phyloP scores from a whole-genome alignment of 1,139 yeast genomes.

The Blastobotrys capitulatus region DNA sequence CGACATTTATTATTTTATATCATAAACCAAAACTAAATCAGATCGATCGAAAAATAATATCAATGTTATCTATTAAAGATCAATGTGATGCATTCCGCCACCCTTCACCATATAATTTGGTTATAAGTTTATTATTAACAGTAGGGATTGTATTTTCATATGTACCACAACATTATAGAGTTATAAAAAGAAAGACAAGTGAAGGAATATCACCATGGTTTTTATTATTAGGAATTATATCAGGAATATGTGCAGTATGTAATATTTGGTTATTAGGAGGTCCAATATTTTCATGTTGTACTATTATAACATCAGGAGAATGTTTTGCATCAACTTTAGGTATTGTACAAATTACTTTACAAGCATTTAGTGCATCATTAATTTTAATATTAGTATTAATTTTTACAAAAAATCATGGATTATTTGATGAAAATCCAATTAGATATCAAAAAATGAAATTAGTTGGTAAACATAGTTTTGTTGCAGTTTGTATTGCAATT shows the following conservation, averaged over 20 bases:
- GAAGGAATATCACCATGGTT: constrained; percentile 78
- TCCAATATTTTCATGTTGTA: constrained; percentile 35
- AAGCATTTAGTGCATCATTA: constrained; percentile 57
- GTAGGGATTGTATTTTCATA: constrained; percentile 70
- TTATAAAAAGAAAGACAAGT: constrained; percentile 54
- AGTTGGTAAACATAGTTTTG: constrained; percentile 22
- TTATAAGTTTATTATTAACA: constrained; percentile 49
- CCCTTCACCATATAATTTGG: constrained; percentile 37
- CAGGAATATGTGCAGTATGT: constrained; percentile 64
- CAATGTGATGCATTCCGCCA: constrained; percentile 17
- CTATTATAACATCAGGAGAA: constrained; percentile 40
- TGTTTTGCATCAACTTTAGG: constrained; percentile 69
- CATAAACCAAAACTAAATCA: too few species aligned
- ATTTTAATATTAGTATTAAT: constrained; percentile 33
- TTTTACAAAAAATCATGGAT: constrained; percentile 13
- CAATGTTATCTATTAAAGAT: too few species aligned
- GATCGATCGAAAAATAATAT: too few species aligned
- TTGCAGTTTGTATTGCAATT: constrained; percentile 23
- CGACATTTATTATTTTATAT: too few species aligned
- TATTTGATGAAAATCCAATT: constrained; percentile 20
- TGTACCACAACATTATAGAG: constrained; percentile 67
- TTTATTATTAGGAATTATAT: constrained; percentile 64
- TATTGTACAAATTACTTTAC: constrained; percentile 62
- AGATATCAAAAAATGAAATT: constrained; percentile 22
- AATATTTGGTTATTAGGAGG: constrained; percentile 59